Conservation (phyloP, 2,329 filamentous ascomycete species). For the Aureobasidium namibiae region DNA sequence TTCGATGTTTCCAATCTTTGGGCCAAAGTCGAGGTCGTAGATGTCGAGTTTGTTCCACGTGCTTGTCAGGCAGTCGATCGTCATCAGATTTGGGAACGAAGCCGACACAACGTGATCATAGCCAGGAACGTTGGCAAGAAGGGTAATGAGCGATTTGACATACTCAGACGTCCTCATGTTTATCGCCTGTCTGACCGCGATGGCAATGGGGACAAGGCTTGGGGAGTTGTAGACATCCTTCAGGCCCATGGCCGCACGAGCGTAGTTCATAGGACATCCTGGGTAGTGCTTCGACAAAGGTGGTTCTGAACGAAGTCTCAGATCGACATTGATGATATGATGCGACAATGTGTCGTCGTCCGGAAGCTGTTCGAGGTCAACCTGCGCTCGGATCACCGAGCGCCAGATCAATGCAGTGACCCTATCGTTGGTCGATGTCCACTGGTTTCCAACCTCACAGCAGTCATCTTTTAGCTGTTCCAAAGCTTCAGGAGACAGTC, state of each 20-base stretch:
- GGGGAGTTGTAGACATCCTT: not conserved
- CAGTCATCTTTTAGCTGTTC: not conserved
- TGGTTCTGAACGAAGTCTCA: not conserved
- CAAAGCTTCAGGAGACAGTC: not conserved
- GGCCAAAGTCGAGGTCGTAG: not conserved
- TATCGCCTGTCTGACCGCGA: not conserved
- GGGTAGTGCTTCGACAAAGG: not conserved
- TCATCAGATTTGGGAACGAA: not conserved
- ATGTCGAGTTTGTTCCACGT: constrained; percentile 3
- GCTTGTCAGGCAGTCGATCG: not conserved
- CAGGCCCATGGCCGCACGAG: not conserved
- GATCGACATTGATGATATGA: constrained; percentile 1
- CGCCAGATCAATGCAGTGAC: not conserved
- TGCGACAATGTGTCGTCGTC: not conserved
- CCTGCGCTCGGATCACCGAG: not conserved
- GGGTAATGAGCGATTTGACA: not conserved
- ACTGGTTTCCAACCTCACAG: not conserved
- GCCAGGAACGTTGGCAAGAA: not conserved
- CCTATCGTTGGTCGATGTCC: not conserved
- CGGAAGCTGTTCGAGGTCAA: not conserved
- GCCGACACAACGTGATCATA: not conserved
- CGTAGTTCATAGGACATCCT: not conserved
- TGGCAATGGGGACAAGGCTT: not conserved
- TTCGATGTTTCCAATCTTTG: not conserved
- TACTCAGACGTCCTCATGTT: not conserved